phyloP scores from a whole-genome alignment of 1,284 basidiomycete species.

The Ganoderma sinense region DNA sequence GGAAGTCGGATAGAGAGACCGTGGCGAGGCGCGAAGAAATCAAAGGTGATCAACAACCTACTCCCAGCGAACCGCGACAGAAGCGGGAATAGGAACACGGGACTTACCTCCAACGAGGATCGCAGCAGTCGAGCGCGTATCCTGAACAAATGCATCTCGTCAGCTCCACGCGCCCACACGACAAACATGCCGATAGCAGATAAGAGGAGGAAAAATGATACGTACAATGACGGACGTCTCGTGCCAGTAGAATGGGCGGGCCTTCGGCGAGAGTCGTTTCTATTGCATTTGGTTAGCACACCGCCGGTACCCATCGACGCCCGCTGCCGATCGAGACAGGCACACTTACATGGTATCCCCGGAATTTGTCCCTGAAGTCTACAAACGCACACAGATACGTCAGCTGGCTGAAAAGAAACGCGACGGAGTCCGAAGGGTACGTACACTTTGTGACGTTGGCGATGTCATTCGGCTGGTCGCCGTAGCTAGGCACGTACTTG shows the following conservation, averaged over 20 bases:
- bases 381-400: constrained; percentile 4
- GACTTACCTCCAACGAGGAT: constrained; percentile 42
- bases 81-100: neutral
- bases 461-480: constrained; percentile 65
- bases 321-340: neutral
- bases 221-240: constrained; percentile 44
- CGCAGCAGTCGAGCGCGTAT: constrained; percentile 42
- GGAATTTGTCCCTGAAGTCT: constrained; percentile 45
- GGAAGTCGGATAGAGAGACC: neutral
- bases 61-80: neutral
- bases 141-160: constrained; percentile 26
- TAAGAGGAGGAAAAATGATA: constrained; percentile 7
- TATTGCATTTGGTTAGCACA: constrained; percentile 12
- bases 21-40: neutral
- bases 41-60: constrained; percentile 11
- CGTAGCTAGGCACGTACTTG: constrained; percentile 69
- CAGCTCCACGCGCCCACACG: constrained; percentile 22
- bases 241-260: constrained; percentile 42
- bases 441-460: constrained; percentile 42
- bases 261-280: constrained; percentile 42
- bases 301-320: neutral
- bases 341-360: constrained; percentile 41
- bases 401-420: neutral
- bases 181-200: neutral
- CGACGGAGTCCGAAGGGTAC: constrained; percentile 11